Percentiles rank a stretch among this genome's conserved stretches.
phyloP scores from a whole-genome alignment of 768 basidiomycete species.

The Cantharellus cinnabarinus region DNA sequence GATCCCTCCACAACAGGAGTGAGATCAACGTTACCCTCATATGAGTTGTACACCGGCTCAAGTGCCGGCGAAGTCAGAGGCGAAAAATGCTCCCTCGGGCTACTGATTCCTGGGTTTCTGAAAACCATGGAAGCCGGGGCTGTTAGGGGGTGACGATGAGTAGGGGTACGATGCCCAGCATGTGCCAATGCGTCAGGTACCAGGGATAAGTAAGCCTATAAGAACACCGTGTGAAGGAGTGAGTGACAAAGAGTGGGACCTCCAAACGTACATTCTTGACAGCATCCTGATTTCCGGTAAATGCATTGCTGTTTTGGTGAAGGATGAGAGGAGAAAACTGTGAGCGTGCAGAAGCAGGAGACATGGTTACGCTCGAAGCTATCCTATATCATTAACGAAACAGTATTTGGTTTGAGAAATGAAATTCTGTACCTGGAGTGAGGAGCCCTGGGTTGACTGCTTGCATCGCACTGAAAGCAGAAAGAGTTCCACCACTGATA shows the following conservation, averaged over 20 bases:
- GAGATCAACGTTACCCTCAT: not conserved
- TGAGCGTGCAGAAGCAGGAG: conserved; percentile 19
- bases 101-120: conserved; percentile 3
- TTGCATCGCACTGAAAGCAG: not conserved
- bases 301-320: conserved; percentile 11
- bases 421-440: conserved; percentile 35
- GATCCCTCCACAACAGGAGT: too few relatives aligned
- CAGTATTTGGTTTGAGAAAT: too few relatives aligned
- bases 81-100: conserved; percentile 16
- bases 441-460: conserved; percentile 31
- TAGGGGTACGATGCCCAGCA: not conserved
- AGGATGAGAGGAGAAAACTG: conserved; percentile 35
- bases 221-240: not conserved
- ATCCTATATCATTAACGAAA: too few relatives aligned
- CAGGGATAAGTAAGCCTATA: not conserved
- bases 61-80: conserved; percentile 22
- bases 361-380: too few relatives aligned
- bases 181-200: not conserved
- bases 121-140: conserved; percentile 10
- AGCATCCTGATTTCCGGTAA: conserved; percentile 1
- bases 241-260: not conserved
- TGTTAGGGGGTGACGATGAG: conserved; percentile 6
- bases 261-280: conserved; percentile 29
- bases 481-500: conserved; percentile 26
- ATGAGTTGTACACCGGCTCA: conserved; percentile 10